Percentiles rank a stretch among this genome's conserved stretches.
Conservation (phyloP, 805 yeast genomes). For the Ogataea methylovora region DNA sequence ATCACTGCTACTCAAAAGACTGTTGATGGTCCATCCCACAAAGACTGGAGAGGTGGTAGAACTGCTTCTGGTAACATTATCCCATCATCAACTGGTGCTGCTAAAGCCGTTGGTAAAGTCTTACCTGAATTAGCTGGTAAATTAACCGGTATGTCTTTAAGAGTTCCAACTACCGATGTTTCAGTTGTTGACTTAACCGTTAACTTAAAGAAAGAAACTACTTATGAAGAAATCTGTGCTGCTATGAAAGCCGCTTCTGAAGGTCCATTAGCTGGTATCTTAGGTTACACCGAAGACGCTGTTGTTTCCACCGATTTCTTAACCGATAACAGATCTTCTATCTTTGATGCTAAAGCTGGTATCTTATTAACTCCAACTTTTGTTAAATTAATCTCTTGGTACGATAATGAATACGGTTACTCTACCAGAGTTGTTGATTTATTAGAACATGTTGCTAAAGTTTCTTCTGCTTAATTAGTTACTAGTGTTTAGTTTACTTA, state of each 20-base stretch:
- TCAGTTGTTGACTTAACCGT: conserved; percentile 91
- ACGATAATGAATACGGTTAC: conserved; percentile 95
- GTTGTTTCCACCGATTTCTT: conserved; percentile 89
- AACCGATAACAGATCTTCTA: conserved; percentile 76
- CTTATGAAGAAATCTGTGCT: conserved; percentile 77
- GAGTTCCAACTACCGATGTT: conserved; percentile 91
- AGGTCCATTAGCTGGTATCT: conserved; percentile 70
- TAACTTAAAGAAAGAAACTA: conserved; percentile 66
- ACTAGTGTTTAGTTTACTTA: not conserved
- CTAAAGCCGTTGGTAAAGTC: conserved; percentile 95
- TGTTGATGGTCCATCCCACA: conserved; percentile 94
- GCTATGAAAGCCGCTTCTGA: conserved; percentile 76
- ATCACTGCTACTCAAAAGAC: conserved; percentile 95
- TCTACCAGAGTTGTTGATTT: conserved; percentile 94
- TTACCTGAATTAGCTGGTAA: conserved; percentile 87
- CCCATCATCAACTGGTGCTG: conserved; percentile 96
- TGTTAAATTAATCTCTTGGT: conserved; percentile 90
- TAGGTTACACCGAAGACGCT: conserved; percentile 89
- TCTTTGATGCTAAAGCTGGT: conserved; percentile 90
- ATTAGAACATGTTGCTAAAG: conserved; percentile 71
- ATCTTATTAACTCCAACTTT: conserved; percentile 79
- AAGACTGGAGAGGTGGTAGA: conserved; percentile 99
- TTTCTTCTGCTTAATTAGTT: no score
- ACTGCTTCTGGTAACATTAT: conserved; percentile 93
- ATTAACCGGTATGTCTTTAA: conserved; percentile 88